Base-by-base conservation (phyloP, 768 basidiomycete genomes). In the Lentinus brumalis region DNA sequence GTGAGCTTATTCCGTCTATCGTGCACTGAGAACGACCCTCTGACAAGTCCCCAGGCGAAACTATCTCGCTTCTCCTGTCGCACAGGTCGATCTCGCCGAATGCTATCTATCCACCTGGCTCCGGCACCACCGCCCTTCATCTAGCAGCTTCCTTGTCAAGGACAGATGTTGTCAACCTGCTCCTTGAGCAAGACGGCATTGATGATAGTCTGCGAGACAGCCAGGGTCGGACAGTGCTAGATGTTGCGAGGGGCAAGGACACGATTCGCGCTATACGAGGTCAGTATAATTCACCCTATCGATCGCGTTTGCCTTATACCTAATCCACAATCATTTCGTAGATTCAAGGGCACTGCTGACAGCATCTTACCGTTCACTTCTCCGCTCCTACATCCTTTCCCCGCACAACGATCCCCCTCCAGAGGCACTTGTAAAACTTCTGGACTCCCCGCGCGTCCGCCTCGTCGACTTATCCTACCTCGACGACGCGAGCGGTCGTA, bases 51-150 rank as follows among this genome's bases (percentile, higher is more conserved):
- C 8, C 60, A 90, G 89, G 74, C 44, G 83, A 88, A 49, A 94
- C 91, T 0, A 81, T 93, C 14, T 72, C 83, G 11, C 74, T 92
- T 0, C 77, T 93, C 12, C 78, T 93, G 31, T 82, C 84, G 0
- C 85, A 93, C 69, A 83, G 88, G 41, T 83, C 87, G 21, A 91
- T 94, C 39, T 90, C 89, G 47, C 90, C 91, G 0, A 93, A 92
- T 65, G 87, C 87, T 5, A 71, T 88, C 0, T 86, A 92, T 62
- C 92, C 92, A 0, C 84, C 85, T 0, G 85, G 81, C 0, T 88
- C 90, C 0, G 88, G 89, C 1, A 81, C 78, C 4, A 92, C 90
- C 0, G 86, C 93, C 0, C 79, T 94, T 0, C 85, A 87, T 80
- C 70, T 95, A 73, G 81, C 87, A 74, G 87, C 91, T 0, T 84